These are phyloP conservation scores for Myriosclerotinia scirpicola DNA, from an alignment of 2,329 filamentous ascomycete species.

Conservation along the genomic window DNA sequence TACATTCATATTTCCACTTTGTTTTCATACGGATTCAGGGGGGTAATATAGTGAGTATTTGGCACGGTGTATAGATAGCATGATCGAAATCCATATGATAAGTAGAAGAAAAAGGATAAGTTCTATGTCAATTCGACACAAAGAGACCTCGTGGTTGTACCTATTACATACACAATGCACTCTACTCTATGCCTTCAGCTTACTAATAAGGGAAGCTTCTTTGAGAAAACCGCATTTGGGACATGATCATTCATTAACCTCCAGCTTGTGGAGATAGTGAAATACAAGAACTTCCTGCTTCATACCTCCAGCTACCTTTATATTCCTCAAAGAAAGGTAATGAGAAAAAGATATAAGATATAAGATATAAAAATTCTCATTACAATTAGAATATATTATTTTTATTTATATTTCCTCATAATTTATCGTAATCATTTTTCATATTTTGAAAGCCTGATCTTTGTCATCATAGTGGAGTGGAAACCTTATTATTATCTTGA, in stretches of 20 bases:
- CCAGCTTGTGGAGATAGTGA: neutral
- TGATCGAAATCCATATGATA: too few relatives aligned
- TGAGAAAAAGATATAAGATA: neutral
- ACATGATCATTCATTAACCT: neutral
- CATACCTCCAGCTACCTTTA: neutral
- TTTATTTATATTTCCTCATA: neutral
- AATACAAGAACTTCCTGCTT: neutral
- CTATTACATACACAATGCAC: slow-evolving; percentile 13
- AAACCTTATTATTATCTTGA: slow-evolving; percentile 9
- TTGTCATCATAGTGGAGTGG: slow-evolving; percentile 6
- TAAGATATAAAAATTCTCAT: too few relatives aligned
- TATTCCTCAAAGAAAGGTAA: neutral
- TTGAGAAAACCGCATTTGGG: slow-evolving; percentile 17
- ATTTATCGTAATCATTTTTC: too few relatives aligned
- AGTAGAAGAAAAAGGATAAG: too few relatives aligned
- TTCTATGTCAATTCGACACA: too few relatives aligned
- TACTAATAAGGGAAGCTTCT: neutral
- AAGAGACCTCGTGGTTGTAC: too few relatives aligned
- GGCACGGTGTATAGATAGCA: too few relatives aligned
- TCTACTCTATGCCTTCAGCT: too few relatives aligned
- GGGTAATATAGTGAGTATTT: too few relatives aligned
- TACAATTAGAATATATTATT: neutral
- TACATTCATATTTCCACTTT: too few relatives aligned
- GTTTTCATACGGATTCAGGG: too few relatives aligned
- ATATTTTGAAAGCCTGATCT: neutral